Conservation (phyloP, 257 asterid genomes). For the Solanum chilense region DNA sequence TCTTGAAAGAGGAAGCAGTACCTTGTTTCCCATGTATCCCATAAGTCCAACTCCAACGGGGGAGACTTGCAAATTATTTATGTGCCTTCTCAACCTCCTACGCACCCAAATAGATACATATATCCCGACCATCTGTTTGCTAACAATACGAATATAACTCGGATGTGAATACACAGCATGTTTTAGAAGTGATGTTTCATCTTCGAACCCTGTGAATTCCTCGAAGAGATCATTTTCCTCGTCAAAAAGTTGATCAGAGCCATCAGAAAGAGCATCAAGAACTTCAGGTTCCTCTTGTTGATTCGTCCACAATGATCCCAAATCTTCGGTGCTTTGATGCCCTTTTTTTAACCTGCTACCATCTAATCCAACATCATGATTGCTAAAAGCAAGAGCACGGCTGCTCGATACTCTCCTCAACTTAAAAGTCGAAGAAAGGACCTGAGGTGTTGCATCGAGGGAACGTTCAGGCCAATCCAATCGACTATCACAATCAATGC, state of each 20-base stretch:
- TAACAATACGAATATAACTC: conserved; percentile 16
- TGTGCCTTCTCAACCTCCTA: conserved; percentile 15
- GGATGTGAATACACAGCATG: conserved; percentile 47
- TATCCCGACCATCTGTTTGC: conserved; percentile 22
- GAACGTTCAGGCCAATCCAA: conserved; percentile 51
- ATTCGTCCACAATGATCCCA: conserved; percentile 33
- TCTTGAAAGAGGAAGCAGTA: conserved; percentile 9
- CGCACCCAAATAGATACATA: conserved; percentile 15
- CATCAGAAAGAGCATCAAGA: conserved; percentile 36
- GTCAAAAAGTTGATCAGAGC: conserved; percentile 21
- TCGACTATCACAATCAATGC: conserved; percentile 12
- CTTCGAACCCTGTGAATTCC: conserved; percentile 47
- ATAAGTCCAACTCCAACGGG: conserved; percentile 92
- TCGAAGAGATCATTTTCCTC: conserved; percentile 33
- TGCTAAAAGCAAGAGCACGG: conserved; percentile 18
- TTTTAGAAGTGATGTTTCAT: conserved; percentile 43
- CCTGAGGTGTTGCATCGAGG: conserved; percentile 49
- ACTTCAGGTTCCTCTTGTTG: conserved; percentile 33
- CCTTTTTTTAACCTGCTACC: conserved; percentile 37
- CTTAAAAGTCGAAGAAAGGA: conserved; percentile 34
- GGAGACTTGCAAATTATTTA: conserved; percentile 41
- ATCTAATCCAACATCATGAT: conserved; percentile 2
- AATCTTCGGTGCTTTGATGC: conserved; percentile 52
- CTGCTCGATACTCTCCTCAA: conserved; percentile 63
- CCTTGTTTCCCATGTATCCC: conserved; percentile 99